Base-by-base conservation (phyloP, 805 yeast genomes). In the Maudiozyma serrabonitensis region DNA sequence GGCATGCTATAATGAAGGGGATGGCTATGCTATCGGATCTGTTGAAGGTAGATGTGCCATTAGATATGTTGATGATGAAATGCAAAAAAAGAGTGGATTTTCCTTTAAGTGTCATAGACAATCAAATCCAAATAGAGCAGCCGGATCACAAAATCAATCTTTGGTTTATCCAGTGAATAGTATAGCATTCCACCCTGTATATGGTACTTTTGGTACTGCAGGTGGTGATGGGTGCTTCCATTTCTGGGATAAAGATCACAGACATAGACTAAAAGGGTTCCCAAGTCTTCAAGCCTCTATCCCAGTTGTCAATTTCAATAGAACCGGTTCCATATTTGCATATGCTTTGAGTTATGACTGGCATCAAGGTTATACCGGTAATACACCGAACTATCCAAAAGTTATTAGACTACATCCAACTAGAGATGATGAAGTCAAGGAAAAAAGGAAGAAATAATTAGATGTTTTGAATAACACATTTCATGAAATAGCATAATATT, bases 21-120 rank as follows among this genome's bases (percentile, higher is more conserved):
- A 86, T 60, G 97, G 98, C 9, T 93, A 77, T 68, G 96, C 96
- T 0, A 69, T 93, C 45, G 98, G 96, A 4, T 84, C 95, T 6
- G 80, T 91, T 44, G 99, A 93, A 69, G 98, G 98, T 34, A 77
- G 99, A 56, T 88, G 98, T 69, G 95, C 95, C 13, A 82, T 93
- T 58, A 95, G 88, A 64, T 93, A 90, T 64, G 80, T 91, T 48
- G 95, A 87, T 59, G 96, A 87, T 23, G 75, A 74, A 47, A 88
- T 84, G 58, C 95, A 84, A 61, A 74, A 75, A 49, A 76, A 79
- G 56, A 65, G 66, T 35, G 93, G 93, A 2, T 93, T 91, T 66
- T 83, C 96, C 5, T 93, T 93, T 77, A 87, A 87, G 65, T 93
- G 99, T 68, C 99, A 93, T 65, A 80, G 99, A 58, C 88, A 84